Evolutionary conservation across 2,329 filamentous ascomycete genomes (phyloP), one percentile per base, ranked within the genome.

Genomic region (Colletotrichum echinochloae): DNA sequence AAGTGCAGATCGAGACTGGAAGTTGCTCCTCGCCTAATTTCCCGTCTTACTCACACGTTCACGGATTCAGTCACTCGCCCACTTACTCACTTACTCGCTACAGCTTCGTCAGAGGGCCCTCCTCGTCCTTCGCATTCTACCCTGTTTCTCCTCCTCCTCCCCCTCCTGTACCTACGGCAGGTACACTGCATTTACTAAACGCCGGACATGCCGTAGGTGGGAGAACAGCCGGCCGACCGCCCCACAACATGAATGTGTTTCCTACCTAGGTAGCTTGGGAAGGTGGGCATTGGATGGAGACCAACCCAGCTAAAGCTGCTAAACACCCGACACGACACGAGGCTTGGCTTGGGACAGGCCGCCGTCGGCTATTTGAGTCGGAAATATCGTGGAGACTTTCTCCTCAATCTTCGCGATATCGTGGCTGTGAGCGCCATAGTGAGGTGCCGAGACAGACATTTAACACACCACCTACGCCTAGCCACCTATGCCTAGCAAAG

Each of bases 241-340:
- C 60, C 60, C 48, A 52, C 60, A 39, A 16, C 48, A 62, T n/a
- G 23, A 35, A 46, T 52, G 46, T 16, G 59, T 51, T 61, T 61
- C 33, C 33, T n/a, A n/a, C n/a, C n/a, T n/a, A n/a, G n/a, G n/a
- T n/a, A n/a, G n/a, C n/a, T 33, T 33, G 41, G 60, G 35, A 30
- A 62, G 48, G 60, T 61, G 60, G 60, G 39, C 26, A 52, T 23
- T 52, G 35, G 18, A 62, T 62, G 60, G 60, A 52, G 55, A 41
- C 37, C n/a, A n/a, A 14, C 54, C 16, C 23, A 59, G 55, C 55
- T 44, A 16, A 16, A 44, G 8, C 23, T 44, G 55, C 55, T 44
- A 16, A 16, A 44, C 55, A 46, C 11, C 26, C 33, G 20, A 46
- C 44, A 11, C n/a, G 33, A 39, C 33, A 28, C n/a, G 16, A 23